Evolutionary conservation across 2,329 filamentous ascomycete genomes (phyloP), one percentile per base, ranked within the genome.

Genomic region (Kalmusia sp.): DNA sequence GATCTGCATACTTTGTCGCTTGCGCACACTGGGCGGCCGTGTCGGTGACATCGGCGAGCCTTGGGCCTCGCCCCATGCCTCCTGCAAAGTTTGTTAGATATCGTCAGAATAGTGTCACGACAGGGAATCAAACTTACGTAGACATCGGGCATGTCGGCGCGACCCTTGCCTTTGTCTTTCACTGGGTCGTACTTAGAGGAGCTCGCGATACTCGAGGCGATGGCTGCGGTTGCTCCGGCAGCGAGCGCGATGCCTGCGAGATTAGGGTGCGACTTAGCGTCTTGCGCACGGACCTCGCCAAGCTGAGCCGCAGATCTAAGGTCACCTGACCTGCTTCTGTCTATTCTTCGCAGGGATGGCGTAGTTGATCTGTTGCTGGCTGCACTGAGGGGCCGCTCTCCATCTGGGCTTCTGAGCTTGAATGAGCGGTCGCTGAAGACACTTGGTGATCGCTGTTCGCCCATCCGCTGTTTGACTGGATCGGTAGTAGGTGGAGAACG

Each of bases 1-100:
- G 56, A 98, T 87, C 78, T 98, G 93, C 88, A 98, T 93, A 82
- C 93, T 98, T 77, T 96, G 95, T 71, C 93, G 91, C 72, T 93
- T 93, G 67, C 93, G 93, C 85, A 99, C 90, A 81, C 92, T 97
- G 71, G 93, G 92, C 67, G 95, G 93, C 76, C 93, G 88, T 64
- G 92, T 96, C 50, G 95, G 95, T 68, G 95, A 98, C 69, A 90
- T 87, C 70, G 93, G 92, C 73, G 92, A 96, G 72, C 88, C 88
- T 72, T 90, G 91, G 77, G 90, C 91, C 79, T 96, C 92, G 78
- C 93, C 93, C 81, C 87, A 93, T 79, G 92, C 93, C 85, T 96
- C 92, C 93, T 97, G 80, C 49, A 67, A 66, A 63, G 15, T 58
- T 49, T 54, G 62, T 70, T 53, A 71, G 70, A 61, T 51, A 57